Conservation (phyloP, 768 basidiomycete species). For the Phylloporus sp. region DNA sequence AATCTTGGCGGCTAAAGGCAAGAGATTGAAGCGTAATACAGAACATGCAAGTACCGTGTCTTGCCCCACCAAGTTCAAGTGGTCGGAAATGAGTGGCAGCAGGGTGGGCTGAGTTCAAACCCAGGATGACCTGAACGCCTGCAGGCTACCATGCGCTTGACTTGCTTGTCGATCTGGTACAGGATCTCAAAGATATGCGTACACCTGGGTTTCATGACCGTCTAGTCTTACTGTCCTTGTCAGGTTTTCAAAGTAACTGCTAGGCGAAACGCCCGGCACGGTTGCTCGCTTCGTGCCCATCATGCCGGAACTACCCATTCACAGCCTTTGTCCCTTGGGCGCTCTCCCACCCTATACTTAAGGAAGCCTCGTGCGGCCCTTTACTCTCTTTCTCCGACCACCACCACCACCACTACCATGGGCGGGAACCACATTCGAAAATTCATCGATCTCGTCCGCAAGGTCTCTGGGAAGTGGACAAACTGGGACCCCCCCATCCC, state of each 20-base stretch:
- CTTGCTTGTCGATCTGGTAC: not conserved
- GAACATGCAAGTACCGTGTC: no score
- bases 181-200: not conserved
- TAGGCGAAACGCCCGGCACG: not conserved
- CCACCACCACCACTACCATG: not conserved
- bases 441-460: constrained; percentile 28
- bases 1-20: no score
- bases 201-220: not conserved
- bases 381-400: not conserved
- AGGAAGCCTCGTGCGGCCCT: not conserved
- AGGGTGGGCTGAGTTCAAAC: not conserved
- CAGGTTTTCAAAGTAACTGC: not conserved
- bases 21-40: no score
- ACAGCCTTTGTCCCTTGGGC: constrained; percentile 1
- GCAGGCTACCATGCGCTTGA: not conserved
- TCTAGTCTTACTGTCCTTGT: not conserved
- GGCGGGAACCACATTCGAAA: constrained; percentile 18
- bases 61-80: not conserved
- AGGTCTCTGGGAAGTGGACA: constrained; percentile 27
- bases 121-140: not conserved
- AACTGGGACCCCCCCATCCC: constrained; percentile 32
- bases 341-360: not conserved
- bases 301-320: constrained; percentile 1
- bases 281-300: not conserved
- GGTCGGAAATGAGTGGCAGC: not conserved